These are phyloP conservation scores for Schoenoplectus tabernaemontani DNA, from an alignment of 202 grass and related monocot species.

Conservation along the genomic window DNA sequence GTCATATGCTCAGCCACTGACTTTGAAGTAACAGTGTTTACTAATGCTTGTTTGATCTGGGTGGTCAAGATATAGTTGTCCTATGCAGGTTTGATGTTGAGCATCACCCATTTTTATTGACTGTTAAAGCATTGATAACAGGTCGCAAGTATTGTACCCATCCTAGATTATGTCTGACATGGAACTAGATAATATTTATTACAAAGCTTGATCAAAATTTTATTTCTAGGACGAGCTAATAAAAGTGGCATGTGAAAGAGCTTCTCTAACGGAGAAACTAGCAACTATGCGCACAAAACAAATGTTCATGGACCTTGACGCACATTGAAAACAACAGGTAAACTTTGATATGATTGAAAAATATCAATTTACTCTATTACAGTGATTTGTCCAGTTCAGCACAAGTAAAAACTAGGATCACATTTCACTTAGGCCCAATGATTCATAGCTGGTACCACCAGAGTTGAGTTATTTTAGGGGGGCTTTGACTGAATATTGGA, in stretches of 20 bases:
- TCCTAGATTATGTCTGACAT: no score
- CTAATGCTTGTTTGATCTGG: neutral
- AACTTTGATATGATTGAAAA: conserved; percentile 2
- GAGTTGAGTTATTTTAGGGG: neutral
- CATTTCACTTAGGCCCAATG: neutral
- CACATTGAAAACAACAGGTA: conserved; percentile 64
- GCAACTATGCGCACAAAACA: conserved; percentile 38
- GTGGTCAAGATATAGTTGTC: neutral
- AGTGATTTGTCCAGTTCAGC: neutral
- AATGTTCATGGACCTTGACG: conserved; percentile 60
- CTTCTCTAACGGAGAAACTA: conserved; percentile 41
- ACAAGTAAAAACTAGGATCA: neutral
- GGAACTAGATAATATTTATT: no score
- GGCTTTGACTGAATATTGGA: neutral
- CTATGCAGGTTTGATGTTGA: no score
- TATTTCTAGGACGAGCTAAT: conserved; percentile 26
- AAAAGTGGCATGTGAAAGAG: conserved; percentile 34
- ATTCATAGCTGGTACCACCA: neutral
- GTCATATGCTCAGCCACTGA: neutral
- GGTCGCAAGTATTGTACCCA: neutral
- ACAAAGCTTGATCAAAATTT: no score
- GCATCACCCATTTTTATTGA: no score
- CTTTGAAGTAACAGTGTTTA: neutral
- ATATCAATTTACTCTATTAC: neutral
- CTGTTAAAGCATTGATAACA: neutral